Evolutionary conservation across 2,329 filamentous ascomycete genomes (phyloP), one percentile per base, ranked within the genome.

Genomic region (Trichophyton rubrum): DNA sequence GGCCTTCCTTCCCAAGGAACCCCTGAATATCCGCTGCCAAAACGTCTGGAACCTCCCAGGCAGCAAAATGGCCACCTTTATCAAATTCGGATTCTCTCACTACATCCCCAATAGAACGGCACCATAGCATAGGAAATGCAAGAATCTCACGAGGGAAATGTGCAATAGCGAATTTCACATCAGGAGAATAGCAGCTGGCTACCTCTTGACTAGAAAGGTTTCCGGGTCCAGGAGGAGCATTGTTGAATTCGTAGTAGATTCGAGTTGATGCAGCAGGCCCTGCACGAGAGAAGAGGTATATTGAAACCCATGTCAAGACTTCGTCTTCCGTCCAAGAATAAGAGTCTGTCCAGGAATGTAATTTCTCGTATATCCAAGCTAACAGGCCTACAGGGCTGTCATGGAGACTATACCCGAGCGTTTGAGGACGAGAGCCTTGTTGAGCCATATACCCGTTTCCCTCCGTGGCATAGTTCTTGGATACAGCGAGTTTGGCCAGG

Each of bases 281-380:
- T 0, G 86, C 85, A 0, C 75, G 79, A 7, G 82, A 85, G 72
- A 90, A 90, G 68, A 80, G 83, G 70, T 91, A 91, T 43, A 91
- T 80, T 57, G 79, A 82, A 0, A 90, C 73, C 88, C 87, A 92
- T 0, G 84, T 88, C 27, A 89, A 73, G 7, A 91, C 79, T 73
- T 91, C 87, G 60, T 90, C 86, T 63, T 89, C 85, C 0, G 82
- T 86, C 87, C 87, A 91, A 0, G 80, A 75, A 67, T 90, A 90
- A 0, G 66, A 67, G 66, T 91, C 87, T 0, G 84, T 85, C 88
- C 88, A 92, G 66, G 88, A 85, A 65, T 86, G 82, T 41, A 92
- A 74, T 69, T 92, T 92, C 73, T 92, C 89, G 65, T 88, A 88
- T 38, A 92, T 84, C 89, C 89, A 93, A 0, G 86, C 82, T 1